A percentile compares a stretch with the other conserved stretches of the same genome.
Conservation (phyloP, 1,284 basidiomycete species). For the Taiwanofungus camphoratus region DNA sequence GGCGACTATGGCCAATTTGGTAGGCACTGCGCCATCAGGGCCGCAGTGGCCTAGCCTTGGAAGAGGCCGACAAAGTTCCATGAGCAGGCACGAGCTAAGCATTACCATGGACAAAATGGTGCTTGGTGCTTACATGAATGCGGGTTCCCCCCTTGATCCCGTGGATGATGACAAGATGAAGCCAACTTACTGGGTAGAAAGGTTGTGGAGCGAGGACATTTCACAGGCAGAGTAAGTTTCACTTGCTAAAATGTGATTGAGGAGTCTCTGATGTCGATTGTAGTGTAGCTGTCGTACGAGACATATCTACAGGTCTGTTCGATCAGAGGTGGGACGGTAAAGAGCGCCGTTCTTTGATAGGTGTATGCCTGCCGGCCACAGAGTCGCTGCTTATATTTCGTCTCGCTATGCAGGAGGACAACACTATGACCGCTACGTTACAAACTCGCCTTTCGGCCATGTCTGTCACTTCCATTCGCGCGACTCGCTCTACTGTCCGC, state of each 20-base stretch:
- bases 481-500: conserved; percentile 54
- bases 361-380: conserved; percentile 48
- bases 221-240: conserved; percentile 45
- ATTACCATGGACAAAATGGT: conserved; percentile 58
- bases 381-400: conserved; percentile 45
- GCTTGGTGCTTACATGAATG: conserved; percentile 38
- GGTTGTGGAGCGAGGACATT: conserved; percentile 46
- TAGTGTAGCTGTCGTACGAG: conserved; percentile 21
- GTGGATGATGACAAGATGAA: conserved; percentile 60
- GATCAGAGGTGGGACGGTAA: conserved; percentile 61
- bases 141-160: conserved; percentile 33
- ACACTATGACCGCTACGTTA: conserved; percentile 36
- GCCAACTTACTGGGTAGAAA: conserved; percentile 63
- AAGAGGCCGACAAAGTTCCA: conserved; percentile 34
- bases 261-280: conserved; percentile 6
- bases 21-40: conserved; percentile 24
- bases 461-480: conserved; percentile 52
- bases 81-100: conserved; percentile 17
- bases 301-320: conserved; percentile 53
- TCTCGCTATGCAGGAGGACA: conserved; percentile 34
- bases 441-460: conserved; percentile 40
- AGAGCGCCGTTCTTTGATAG: conserved; percentile 45
- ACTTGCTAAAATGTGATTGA: neutral
- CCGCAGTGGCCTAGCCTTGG: neutral
- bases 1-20: conserved; percentile 47